Conservation (phyloP, 805 yeast species). For the Wickerhamomyces bisporus region DNA sequence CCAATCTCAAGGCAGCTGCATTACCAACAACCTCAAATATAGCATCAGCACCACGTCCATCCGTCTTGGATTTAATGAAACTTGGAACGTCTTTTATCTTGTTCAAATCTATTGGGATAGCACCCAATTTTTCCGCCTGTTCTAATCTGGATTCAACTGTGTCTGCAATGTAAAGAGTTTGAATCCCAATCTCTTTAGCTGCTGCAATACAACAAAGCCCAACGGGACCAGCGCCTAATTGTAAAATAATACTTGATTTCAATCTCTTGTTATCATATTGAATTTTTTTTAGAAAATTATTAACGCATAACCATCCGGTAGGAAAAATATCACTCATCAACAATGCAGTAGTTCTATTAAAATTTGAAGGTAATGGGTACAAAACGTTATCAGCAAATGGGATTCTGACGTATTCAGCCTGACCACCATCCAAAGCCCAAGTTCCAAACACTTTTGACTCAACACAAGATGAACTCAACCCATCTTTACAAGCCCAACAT, state of each 20-base stretch:
- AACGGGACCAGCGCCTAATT: conserved; percentile 66
- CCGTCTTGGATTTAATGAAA: conserved; percentile 29
- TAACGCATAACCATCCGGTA: conserved; percentile 57
- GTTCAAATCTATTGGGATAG: conserved; percentile 40
- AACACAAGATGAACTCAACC: conserved; percentile 50
- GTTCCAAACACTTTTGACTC: conserved; percentile 55
- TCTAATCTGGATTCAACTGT: conserved; percentile 56
- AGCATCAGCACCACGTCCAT: conserved; percentile 52
- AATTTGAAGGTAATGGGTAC: conserved; percentile 34
- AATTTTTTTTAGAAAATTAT: conserved; percentile 39
- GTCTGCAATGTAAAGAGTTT: conserved; percentile 58
- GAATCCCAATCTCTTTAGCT: conserved; percentile 69
- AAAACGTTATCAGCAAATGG: conserved; percentile 52
- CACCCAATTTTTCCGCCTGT: conserved; percentile 54
- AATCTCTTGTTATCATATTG: conserved; percentile 29
- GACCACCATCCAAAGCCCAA: conserved; percentile 52
- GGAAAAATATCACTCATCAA: conserved; percentile 63
- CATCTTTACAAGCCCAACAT: conserved; percentile 54
- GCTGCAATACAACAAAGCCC: conserved; percentile 68
- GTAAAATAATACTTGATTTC: conserved; percentile 37
- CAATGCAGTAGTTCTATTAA: conserved; percentile 42
- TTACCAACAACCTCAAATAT: conserved; percentile 59
- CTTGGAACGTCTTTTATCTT: conserved; percentile 30
- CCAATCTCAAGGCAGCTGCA: conserved; percentile 42
- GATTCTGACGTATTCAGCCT: conserved; percentile 56